phyloP scores from a whole-genome alignment of 177 flowering plant species.

The Vitis hybrid region DNA sequence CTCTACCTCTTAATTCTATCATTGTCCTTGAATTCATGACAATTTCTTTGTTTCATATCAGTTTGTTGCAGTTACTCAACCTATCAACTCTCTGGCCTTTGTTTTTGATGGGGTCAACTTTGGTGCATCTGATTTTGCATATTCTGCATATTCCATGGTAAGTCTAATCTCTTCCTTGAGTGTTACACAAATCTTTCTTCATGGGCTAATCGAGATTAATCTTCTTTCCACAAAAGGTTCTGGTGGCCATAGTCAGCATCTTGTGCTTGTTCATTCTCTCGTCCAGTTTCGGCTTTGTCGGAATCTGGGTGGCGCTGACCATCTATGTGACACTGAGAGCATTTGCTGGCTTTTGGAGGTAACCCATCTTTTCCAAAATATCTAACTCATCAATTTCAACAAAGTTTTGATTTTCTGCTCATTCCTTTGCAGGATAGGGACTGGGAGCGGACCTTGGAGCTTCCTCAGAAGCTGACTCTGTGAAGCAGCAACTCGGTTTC shows the following conservation, averaged over 20 bases:
- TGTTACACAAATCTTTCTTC: neutral
- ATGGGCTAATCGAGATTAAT: neutral
- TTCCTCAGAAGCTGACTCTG: constrained; percentile 43
- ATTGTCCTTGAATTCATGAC: constrained; percentile 9
- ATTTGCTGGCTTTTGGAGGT: constrained; percentile 83
- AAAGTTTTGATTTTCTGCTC: neutral
- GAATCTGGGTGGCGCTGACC: constrained; percentile 79
- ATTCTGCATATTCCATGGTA: constrained; percentile 83
- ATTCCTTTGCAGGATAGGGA: constrained; percentile 67
- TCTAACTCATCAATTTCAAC: neutral
- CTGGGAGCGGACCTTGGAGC: constrained; percentile 77
- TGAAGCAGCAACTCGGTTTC: neutral
- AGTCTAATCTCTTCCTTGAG: constrained; percentile 10
- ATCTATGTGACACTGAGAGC: constrained; percentile 72
- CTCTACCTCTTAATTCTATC: constrained; percentile 5
- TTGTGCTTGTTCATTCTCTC: constrained; percentile 54
- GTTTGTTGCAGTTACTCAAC: constrained; percentile 93
- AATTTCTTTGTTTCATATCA: constrained; percentile 20
- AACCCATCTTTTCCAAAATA: neutral
- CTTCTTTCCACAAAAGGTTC: constrained; percentile 41
- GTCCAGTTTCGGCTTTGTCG: constrained; percentile 55
- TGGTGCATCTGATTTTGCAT: constrained; percentile 90
- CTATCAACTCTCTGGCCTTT: constrained; percentile 76
- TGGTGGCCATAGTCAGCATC: constrained; percentile 70
- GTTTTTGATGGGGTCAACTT: constrained; percentile 85